Percentiles rank a stretch among this genome's conserved stretches.
phyloP scores from a whole-genome alignment of 2,329 filamentous ascomycete species.

The Rutstroemia sp. region DNA sequence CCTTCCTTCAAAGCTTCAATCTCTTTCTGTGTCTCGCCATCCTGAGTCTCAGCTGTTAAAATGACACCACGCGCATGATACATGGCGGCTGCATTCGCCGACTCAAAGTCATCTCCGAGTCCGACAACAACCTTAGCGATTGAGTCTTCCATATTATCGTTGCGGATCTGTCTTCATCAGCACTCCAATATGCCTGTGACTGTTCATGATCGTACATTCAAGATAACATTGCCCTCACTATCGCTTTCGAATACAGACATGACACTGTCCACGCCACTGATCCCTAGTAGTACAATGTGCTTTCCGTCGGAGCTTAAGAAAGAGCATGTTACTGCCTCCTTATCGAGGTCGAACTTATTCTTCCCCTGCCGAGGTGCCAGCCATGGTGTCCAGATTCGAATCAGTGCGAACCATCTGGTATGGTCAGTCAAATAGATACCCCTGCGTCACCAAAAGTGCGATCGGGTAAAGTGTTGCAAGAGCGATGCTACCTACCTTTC shows the following conservation, averaged over 20 bases:
- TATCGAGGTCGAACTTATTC: slow-evolving; percentile 57
- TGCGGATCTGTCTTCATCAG: slow-evolving; percentile 43
- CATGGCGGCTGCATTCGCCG: slow-evolving; percentile 71
- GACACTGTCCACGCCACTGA: slow-evolving; percentile 68
- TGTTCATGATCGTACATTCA: slow-evolving; percentile 45
- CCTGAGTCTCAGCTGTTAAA: slow-evolving; percentile 36
- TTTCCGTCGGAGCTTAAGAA: slow-evolving; percentile 67
- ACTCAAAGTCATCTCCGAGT: slow-evolving; percentile 64
- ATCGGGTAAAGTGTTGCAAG: too few species aligned
- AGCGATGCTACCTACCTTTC: slow-evolving; percentile 20
- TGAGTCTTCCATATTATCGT: slow-evolving; percentile 53
- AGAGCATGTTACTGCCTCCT: slow-evolving; percentile 70
- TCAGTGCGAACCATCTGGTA: slow-evolving; percentile 69
- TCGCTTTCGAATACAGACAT: slow-evolving; percentile 62
- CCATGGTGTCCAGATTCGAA: slow-evolving; percentile 78
- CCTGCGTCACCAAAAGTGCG: background rate
- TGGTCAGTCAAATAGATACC: slow-evolving; percentile 8
- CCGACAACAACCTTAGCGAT: slow-evolving; percentile 60
- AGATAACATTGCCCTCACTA: slow-evolving; percentile 54
- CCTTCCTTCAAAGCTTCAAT: slow-evolving; percentile 39
- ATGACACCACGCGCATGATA: slow-evolving; percentile 74
- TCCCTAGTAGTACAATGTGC: slow-evolving; percentile 68
- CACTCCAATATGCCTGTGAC: slow-evolving; percentile 15
- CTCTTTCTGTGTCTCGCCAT: slow-evolving; percentile 39
- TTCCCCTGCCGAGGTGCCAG: slow-evolving; percentile 80